Conservation (phyloP, 108 stramenopile genomes). For the Cyclotella distinguenda region DNA sequence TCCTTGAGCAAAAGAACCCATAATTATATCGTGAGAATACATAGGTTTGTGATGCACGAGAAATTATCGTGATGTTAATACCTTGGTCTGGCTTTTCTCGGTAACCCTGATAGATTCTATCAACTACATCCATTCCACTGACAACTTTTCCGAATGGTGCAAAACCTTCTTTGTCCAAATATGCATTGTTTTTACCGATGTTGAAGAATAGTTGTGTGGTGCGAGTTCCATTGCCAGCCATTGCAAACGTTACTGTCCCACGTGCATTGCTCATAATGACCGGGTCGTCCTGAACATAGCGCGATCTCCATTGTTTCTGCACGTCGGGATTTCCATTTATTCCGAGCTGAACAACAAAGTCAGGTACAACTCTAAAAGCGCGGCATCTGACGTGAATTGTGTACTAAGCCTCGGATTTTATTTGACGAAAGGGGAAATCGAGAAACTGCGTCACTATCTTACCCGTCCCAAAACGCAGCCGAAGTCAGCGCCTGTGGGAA, state of each 20-base stretch:
- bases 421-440: neutral
- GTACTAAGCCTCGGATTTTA: neutral
- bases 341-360: slow-evolving; percentile 63
- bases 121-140: slow-evolving; percentile 38
- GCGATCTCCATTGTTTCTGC: slow-evolving; percentile 18
- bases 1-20: slow-evolving; percentile 1
- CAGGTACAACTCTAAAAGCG: slow-evolving; percentile 52
- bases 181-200: slow-evolving; percentile 27
- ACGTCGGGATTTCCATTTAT: slow-evolving; percentile 41
- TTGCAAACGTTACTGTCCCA: slow-evolving; percentile 54
- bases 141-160: slow-evolving; percentile 48
- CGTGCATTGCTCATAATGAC: slow-evolving; percentile 40
- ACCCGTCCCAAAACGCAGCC: slow-evolving; percentile 25
- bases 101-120: slow-evolving; percentile 40
- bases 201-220: slow-evolving; percentile 74
- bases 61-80: neutral
- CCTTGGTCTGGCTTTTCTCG: slow-evolving; percentile 41
- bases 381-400: slow-evolving; percentile 27
- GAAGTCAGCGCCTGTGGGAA: slow-evolving; percentile 1
- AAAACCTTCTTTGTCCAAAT: slow-evolving; percentile 42
- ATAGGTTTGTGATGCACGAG: too few relatives aligned
- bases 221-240: slow-evolving; percentile 47
- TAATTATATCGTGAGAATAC: neutral
- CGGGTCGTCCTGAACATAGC: slow-evolving; percentile 43
- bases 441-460: slow-evolving; percentile 3